Conservation (phyloP, 2,329 filamentous ascomycete species). For the Aureobasidium sp. region DNA sequence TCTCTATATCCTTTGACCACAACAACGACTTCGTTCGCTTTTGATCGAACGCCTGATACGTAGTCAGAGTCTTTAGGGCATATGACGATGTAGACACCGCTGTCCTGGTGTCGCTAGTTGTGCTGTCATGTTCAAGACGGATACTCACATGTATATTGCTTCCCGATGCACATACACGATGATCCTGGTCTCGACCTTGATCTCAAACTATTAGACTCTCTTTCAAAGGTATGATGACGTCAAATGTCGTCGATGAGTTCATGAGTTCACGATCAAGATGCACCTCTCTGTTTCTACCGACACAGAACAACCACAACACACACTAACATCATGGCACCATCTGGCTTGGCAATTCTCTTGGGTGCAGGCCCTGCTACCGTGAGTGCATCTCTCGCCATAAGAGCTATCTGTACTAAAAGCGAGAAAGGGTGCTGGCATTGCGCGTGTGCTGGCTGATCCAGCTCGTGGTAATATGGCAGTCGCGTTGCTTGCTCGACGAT, state of each 20-base stretch:
- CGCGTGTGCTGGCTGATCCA: conserved; percentile 43
- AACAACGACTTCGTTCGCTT: too few species aligned
- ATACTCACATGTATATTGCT: background rate
- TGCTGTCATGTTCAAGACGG: background rate
- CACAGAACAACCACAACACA: background rate
- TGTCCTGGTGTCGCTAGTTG: background rate
- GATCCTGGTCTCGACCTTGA: background rate
- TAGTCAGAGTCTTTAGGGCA: background rate
- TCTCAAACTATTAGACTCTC: background rate
- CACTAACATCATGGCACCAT: conserved; percentile 1
- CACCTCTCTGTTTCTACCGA: background rate
- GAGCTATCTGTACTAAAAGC: background rate
- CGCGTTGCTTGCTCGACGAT: conserved; percentile 44
- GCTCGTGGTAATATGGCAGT: conserved; percentile 48
- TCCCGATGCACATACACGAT: background rate
- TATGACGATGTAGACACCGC: background rate
- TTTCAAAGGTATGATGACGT: background rate
- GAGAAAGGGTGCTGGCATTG: conserved; percentile 45
- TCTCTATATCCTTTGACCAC: too few species aligned
- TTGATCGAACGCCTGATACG: too few species aligned
- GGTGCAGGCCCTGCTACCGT: conserved; percentile 40
- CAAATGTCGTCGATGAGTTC: background rate
- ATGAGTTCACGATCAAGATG: background rate
- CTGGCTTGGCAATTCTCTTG: conserved; percentile 43
- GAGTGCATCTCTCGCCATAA: conserved; percentile 12